A percentile compares a stretch with the other conserved stretches of the same genome.
These are phyloP conservation scores for Globisporangium ultimum DNA, from an alignment of 352 stramenopile species.

Conservation along the genomic window DNA sequence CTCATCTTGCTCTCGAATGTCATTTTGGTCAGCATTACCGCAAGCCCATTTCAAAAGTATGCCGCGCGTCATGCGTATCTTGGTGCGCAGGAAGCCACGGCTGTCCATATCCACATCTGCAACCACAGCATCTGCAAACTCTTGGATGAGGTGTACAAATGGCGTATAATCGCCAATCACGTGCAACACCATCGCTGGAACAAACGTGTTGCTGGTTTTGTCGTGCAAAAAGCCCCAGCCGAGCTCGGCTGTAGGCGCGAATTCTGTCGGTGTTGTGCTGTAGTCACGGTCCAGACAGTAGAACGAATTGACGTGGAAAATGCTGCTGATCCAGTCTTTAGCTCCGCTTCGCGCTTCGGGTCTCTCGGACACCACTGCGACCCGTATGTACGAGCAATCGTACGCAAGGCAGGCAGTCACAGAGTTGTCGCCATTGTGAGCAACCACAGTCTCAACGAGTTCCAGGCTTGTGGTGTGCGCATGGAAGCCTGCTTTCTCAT, in stretches of 20 bases:
- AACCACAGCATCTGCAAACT: background rate
- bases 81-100: background rate
- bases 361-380: too few relatives aligned
- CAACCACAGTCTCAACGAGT: too few relatives aligned
- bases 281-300: too few relatives aligned
- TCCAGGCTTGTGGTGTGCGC: too few relatives aligned
- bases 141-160: background rate
- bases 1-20: background rate
- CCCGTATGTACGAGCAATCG: too few relatives aligned
- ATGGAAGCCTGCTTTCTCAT: too few relatives aligned
- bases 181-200: background rate
- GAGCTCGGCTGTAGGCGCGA: background rate
- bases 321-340: too few relatives aligned
- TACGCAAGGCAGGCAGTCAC: too few relatives aligned
- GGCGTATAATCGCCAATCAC: background rate
- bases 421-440: too few relatives aligned
- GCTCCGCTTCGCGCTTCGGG: too few relatives aligned
- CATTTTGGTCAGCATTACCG: background rate
- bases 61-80: background rate
- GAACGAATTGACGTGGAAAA: too few relatives aligned
- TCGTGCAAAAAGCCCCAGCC: background rate
- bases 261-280: too few relatives aligned
- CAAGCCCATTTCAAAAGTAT: background rate
- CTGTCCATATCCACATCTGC: background rate
- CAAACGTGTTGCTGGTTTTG: background rate